Percentiles rank a stretch among this genome's conserved stretches.
These are phyloP conservation scores for Avena insularis DNA, from an alignment of 176 grass and related monocot genomes.

Conservation along the genomic window DNA sequence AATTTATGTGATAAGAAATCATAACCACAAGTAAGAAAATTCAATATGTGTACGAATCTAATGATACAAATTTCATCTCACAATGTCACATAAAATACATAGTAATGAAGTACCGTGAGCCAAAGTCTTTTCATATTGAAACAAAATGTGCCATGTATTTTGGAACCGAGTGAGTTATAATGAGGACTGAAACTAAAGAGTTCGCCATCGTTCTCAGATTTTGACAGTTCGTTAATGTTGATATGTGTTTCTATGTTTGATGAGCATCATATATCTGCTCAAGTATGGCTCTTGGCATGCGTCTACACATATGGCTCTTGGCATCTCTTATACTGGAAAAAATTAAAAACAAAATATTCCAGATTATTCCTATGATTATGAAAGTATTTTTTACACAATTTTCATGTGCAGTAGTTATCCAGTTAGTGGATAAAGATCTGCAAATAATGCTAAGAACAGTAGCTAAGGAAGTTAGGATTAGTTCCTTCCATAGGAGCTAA, in stretches of 20 bases:
- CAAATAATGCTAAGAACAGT: not conserved
- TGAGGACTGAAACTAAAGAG: not conserved
- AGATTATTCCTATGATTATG: constrained; percentile 23
- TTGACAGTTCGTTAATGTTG: constrained; percentile 5
- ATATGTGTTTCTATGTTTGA: constrained; percentile 7
- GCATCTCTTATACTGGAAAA: constrained; percentile 15
- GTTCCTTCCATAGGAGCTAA: constrained; percentile 6
- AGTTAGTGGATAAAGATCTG: not conserved
- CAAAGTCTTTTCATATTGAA: not conserved
- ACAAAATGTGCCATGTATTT: not conserved
- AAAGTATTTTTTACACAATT: not conserved
- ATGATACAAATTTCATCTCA: not conserved
- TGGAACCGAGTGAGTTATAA: not conserved
- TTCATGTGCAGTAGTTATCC: not conserved
- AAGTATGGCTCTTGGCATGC: constrained; percentile 5
- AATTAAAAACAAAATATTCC: constrained; percentile 7
- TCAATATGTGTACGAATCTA: not conserved
- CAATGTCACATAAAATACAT: not conserved
- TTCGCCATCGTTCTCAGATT: not conserved
- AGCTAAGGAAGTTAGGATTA: constrained; percentile 11
- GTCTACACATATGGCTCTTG: not conserved
- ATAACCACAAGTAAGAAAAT: constrained; percentile 1
- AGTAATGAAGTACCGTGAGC: not conserved
- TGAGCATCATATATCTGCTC: constrained; percentile 30
- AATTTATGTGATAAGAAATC: not conserved